Percentiles rank a stretch among this genome's conserved stretches.
These are phyloP conservation scores for Geotrichum siamense DNA, from an alignment of 1,139 yeast species.

Conservation along the genomic window DNA sequence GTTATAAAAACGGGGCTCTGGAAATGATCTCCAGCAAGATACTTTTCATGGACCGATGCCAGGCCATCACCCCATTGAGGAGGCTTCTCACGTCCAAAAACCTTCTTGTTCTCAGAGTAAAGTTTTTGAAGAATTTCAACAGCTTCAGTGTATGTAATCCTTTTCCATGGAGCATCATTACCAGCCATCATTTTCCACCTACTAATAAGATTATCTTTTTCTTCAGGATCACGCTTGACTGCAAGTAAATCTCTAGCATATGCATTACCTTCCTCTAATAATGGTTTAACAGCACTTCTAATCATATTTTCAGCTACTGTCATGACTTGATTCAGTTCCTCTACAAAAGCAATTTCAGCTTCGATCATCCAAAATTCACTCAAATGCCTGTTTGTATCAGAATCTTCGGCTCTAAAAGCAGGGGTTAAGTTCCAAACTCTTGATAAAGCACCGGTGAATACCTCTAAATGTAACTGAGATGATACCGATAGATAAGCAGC, in stretches of 20 bases:
- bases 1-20: conserved; percentile 80
- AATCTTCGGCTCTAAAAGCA: conserved; percentile 87
- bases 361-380: conserved; percentile 98
- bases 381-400: conserved; percentile 85
- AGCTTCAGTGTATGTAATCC: conserved; percentile 71
- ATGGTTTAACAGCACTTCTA: conserved; percentile 41
- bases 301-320: conserved; percentile 64
- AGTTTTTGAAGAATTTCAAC: conserved; percentile 44
- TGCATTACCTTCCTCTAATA: conserved; percentile 36
- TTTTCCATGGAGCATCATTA: conserved; percentile 50
- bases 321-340: conserved; percentile 53
- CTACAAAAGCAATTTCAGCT: conserved; percentile 72
- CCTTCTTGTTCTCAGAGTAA: conserved; percentile 24
- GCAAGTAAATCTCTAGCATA: conserved; percentile 38
- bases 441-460: conserved; percentile 61
- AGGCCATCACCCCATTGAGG: conserved; percentile 67
- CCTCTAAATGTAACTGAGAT: conserved; percentile 86
- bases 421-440: conserved; percentile 89
- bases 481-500: conserved; percentile 78
- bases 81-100: conserved; percentile 30
- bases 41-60: conserved; percentile 84
- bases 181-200: conserved; percentile 31
- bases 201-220: conserved; percentile 35
- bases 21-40: conserved; percentile 67
- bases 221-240: conserved; percentile 36